Base-by-base conservation (phyloP, 2,329 filamentous ascomycete species). In the Talaromyces sp. region DNA sequence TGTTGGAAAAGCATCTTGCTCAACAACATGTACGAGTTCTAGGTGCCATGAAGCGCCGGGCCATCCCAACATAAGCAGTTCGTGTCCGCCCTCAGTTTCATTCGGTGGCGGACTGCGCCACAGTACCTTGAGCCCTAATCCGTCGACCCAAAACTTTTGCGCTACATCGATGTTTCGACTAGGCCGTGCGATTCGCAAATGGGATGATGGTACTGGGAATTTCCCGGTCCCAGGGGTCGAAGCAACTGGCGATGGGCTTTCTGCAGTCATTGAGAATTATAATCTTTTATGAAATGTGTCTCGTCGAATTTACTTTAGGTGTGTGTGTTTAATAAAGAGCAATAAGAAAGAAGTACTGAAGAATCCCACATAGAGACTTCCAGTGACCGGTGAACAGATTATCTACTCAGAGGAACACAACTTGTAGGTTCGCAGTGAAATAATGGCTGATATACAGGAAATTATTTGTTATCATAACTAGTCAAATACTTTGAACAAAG, bases 41-140 rank as follows among this genome's bases (percentile, higher is more conserved):
- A 83, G 74, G 66, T 83, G 80, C 68, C 80, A 82, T 0, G 72
- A 72, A 3, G 73, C 73, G 8, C 67, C 68, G 6, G 71, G 70
- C 64, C 78, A 75, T 16, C 80, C 80, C 9, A 82, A 73, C 76
- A 82, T 79, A 10, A 81, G 13, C 77, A 80, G 67, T 78, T 76
- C 62, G 80, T 82, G 8, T 74, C 66, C 69, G 19, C 69, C 69
- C 24, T 67, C 79, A 5, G 22, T 57, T 50, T 63, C 49, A 43
- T 33, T 45, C 10, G 61, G 16, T 24, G 61, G 52, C 14, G 50
- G 50, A 47, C 45, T 47, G 45, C 45, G 45, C 45, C 45, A 47
- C 4, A 47, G 45, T 14, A 24, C 19, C n/a, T 47, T 47, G 11
- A 47, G 45, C 45, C 45, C 45, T 47, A 47, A 47, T 24, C 45